Evolutionary conservation across 148 eudicot species (phyloP).

Genomic region (Vaccinium macrocarpon): DNA sequence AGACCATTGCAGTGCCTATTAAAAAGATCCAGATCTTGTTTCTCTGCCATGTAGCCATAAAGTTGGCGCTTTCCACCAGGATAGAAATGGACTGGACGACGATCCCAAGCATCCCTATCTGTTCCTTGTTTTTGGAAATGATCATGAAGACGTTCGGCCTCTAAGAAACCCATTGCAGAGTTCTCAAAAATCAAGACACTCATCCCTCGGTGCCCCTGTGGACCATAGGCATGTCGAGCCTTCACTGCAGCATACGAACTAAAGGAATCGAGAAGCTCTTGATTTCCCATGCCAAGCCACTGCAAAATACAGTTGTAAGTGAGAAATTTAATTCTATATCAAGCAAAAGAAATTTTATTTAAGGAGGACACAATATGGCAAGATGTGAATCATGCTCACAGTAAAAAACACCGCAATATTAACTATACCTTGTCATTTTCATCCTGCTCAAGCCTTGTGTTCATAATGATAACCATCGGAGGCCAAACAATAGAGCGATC

Average conservation of each 20-base stretch:
- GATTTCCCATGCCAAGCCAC: slow-evolving; percentile 92
- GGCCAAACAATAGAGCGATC: slow-evolving; percentile 84
- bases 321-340: background rate
- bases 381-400: background rate
- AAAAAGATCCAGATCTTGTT: slow-evolving; percentile 54
- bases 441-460: slow-evolving; percentile 55
- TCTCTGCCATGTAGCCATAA: slow-evolving; percentile 68
- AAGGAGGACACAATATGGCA: too few species aligned
- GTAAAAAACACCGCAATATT: background rate
- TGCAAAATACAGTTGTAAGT: slow-evolving; percentile 14
- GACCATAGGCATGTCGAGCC: slow-evolving; percentile 78
- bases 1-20: slow-evolving; percentile 64
- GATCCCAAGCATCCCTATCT: slow-evolving; percentile 62
- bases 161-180: slow-evolving; percentile 57
- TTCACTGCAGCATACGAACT: slow-evolving; percentile 43
- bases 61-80: slow-evolving; percentile 72
- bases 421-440: slow-evolving; percentile 53
- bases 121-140: slow-evolving; percentile 48
- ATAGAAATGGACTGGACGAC: slow-evolving; percentile 28
- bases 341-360: background rate
- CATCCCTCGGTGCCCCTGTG: slow-evolving; percentile 77
- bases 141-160: slow-evolving; percentile 66
- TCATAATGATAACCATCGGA: slow-evolving; percentile 77
- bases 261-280: slow-evolving; percentile 69
- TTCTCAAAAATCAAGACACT: slow-evolving; percentile 69